phyloP scores from a whole-genome alignment of 306 rosid species.

The Cicer chorassanicum region DNA sequence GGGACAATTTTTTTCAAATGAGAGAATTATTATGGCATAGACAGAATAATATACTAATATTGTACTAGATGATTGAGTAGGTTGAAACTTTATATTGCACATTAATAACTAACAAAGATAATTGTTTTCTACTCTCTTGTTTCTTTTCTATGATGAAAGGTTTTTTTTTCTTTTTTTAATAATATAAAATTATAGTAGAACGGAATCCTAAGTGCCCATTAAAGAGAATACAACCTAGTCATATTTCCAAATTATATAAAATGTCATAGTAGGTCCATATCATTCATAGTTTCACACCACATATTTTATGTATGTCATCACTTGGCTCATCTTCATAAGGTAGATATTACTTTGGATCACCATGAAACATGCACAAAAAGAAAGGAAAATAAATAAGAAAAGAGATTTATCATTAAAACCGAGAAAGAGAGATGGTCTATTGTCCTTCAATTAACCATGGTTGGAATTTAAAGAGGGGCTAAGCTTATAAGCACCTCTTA shows the following conservation, averaged over 20 bases:
- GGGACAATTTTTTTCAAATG: too few relatives aligned
- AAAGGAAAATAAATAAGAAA: neutral
- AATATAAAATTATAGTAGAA: neutral
- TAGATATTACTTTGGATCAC: constrained; percentile 1
- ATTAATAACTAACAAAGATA: neutral
- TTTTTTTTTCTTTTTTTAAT: neutral
- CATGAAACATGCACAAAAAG: neutral
- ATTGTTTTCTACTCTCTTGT: neutral
- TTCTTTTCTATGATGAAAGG: constrained; percentile 41
- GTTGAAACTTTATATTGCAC: constrained; percentile 22
- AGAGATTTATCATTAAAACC: neutral
- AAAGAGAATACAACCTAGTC: constrained; percentile 26
- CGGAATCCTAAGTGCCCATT: constrained; percentile 40
- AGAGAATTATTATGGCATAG: neutral
- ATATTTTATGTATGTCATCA: constrained; percentile 6
- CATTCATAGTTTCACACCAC: neutral
- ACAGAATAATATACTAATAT: constrained; percentile 18
- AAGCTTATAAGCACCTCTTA: too few relatives aligned
- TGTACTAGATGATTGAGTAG: constrained; percentile 12
- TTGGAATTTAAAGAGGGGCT: too few relatives aligned
- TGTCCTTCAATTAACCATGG: too few relatives aligned
- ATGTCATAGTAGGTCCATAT: constrained; percentile 26
- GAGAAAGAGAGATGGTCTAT: too few relatives aligned
- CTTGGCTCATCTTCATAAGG: constrained; percentile 15
- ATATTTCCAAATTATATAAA: constrained; percentile 40